Percentiles rank a stretch among this genome's conserved stretches.
Conservation (phyloP, 208 protist species). For the Acanthamoeba comandoni region DNA sequence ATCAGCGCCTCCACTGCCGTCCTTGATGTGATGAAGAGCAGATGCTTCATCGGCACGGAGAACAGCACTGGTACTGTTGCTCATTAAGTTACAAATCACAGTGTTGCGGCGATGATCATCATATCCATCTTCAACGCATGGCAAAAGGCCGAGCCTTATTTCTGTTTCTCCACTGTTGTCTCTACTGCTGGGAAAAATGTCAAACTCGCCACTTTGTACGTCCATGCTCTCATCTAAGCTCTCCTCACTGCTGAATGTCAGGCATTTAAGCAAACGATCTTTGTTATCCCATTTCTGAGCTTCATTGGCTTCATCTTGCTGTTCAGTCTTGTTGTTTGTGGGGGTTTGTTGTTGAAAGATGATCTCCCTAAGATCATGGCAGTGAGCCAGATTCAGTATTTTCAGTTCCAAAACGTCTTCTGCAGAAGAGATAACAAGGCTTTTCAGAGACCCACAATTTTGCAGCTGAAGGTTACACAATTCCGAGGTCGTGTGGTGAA, state of each 20-base stretch:
- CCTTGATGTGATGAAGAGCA: no score
- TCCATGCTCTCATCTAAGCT: no score
- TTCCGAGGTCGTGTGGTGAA: neutral
- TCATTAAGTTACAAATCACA: no score
- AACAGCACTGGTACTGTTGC: neutral
- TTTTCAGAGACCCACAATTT: neutral
- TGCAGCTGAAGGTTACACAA: conserved; percentile 3
- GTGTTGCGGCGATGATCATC: no score
- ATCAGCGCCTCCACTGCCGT: neutral
- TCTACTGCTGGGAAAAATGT: no score
- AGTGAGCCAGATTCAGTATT: conserved; percentile 1
- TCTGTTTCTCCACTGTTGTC: no score
- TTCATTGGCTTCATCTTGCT: neutral
- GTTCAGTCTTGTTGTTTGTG: neutral
- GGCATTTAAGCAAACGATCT: no score
- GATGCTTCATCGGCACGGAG: neutral
- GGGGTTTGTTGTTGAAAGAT: neutral
- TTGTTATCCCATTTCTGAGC: no score
- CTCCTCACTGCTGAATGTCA: no score
- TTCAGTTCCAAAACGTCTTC: neutral
- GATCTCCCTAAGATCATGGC: conserved; percentile 3
- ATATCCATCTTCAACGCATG: no score
- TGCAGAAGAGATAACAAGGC: conserved; percentile 10
- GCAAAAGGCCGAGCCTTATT: no score
- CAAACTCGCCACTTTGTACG: no score